Evolutionary conservation across 2,329 filamentous ascomycete genomes (phyloP), one percentile per base, ranked within the genome.

Genomic region (Cladophialophora immunda): DNA sequence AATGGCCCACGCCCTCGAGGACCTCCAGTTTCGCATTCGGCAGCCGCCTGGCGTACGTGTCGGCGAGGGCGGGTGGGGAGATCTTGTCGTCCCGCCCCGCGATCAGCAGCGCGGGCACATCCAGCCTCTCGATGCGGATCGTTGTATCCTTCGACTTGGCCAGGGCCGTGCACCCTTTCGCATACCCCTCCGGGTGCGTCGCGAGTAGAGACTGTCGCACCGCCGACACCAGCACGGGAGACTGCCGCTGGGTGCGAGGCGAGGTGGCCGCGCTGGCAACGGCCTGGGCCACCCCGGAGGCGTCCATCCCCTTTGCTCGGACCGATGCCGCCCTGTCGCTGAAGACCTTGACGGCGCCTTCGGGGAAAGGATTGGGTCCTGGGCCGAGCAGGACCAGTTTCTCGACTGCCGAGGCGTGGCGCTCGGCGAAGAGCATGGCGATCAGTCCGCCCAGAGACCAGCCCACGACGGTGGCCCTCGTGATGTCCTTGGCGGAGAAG

Each of bases 131-230:
- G 1, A 82, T 68, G 19, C 78, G 71, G 22, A 83, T 53, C 32
- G n/a, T 41, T 17, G 70, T 62, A 22, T 74, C 68, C 1, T 73
- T 73, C 1, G 79, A 79, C 4, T 74, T 75, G 75, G 2, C 81
- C 84, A 41, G 86, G 2, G 84, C 84, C 29, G 76, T 76, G 52
- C 82, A 84, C 0, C 78, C 84, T 67, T 87, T 87, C 0, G 85
- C 85, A 72, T 86, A 87, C 0, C 82, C 82, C 67, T 32, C 30
- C 30, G 30, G 30, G 30, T 32, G 30, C 9, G 30, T 32, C 4
- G 30, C 30, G 30, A 32, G 30, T 9, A 32, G 30, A 9, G 30
- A 32, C 30, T 32, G 30, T 4, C 30, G 30, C 30, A 32, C 30
- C 30, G 30, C 30, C 30, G 30, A 32, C 4, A 32, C 30, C 30